phyloP scores from a whole-genome alignment of 2,329 filamentous ascomycete species.

The Talaromyces sp. region DNA sequence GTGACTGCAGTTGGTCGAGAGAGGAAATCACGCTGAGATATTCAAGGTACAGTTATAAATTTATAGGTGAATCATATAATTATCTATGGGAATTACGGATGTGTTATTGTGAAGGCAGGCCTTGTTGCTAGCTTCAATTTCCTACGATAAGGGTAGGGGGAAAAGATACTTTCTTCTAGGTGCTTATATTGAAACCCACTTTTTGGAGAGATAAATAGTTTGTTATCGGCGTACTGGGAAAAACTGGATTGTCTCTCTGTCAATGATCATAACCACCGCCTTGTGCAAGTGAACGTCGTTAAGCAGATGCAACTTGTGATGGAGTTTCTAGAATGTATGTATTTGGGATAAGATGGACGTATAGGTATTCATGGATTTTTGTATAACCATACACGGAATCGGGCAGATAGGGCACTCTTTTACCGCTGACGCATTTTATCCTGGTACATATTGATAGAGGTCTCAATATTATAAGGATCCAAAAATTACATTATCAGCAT shows the following conservation, averaged over 20 bases:
- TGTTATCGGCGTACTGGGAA: neutral
- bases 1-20: no score
- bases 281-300: constrained; percentile 7
- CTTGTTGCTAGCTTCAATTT: neutral
- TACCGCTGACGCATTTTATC: neutral
- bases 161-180: no score
- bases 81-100: constrained; percentile 9
- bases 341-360: neutral
- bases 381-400: constrained; percentile 1
- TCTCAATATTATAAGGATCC: no score
- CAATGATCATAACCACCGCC: constrained; percentile 1
- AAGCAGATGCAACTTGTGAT: constrained; percentile 6
- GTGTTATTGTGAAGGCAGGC: constrained; percentile 1
- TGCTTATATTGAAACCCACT: no score
- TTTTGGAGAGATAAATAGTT: constrained; percentile 1
- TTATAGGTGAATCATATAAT: constrained; percentile 7
- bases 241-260: neutral
- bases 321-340: neutral
- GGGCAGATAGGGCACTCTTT: constrained; percentile 3
- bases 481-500: no score
- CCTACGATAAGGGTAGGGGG: constrained; percentile 7
- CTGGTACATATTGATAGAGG: neutral
- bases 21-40: no score
- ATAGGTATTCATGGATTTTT: constrained; percentile 6
- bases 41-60: neutral